Conservation (phyloP, 805 yeast genomes). For the Candida broadrunensis region DNA sequence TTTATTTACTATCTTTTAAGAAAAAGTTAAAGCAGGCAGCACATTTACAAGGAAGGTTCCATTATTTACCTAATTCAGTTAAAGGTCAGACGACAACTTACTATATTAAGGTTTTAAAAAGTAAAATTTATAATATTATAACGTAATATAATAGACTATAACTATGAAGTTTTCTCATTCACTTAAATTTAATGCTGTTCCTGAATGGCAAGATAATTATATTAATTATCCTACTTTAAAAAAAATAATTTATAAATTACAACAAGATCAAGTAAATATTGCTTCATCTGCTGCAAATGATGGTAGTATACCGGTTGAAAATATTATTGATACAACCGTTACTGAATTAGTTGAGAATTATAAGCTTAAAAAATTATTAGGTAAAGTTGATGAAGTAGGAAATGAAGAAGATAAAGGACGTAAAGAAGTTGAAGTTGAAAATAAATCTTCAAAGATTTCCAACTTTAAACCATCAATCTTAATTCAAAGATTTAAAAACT, state of each 20-base stretch:
- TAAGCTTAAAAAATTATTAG: neutral
- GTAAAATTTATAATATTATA: no score
- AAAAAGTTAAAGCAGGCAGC: no score
- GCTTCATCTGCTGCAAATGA: constrained; percentile 20
- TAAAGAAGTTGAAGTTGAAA: neutral
- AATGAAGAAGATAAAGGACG: neutral
- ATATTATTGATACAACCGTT: constrained; percentile 20
- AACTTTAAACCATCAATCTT: constrained; percentile 5
- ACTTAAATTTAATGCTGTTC: constrained; percentile 50
- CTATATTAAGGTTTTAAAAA: neutral
- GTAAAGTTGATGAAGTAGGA: neutral
- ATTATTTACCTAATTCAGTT: neutral
- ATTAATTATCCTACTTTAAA: constrained; percentile 49
- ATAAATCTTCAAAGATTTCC: neutral
- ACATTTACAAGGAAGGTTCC: no score
- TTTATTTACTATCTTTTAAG: no score
- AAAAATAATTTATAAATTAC: constrained; percentile 54
- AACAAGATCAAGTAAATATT: constrained; percentile 29
- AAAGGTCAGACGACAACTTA: constrained; percentile 1
- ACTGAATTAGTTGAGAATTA: constrained; percentile 22
- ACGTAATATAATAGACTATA: no score
- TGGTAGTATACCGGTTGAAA: constrained; percentile 15
- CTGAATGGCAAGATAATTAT: constrained; percentile 50
- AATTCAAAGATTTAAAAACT: constrained; percentile 6
- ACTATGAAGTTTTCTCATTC: constrained; percentile 52